Evolutionary conservation across 208 protist species (phyloP), one percentile per base, ranked within the genome.

Genomic region (Trypanosoma conorhini): DNA sequence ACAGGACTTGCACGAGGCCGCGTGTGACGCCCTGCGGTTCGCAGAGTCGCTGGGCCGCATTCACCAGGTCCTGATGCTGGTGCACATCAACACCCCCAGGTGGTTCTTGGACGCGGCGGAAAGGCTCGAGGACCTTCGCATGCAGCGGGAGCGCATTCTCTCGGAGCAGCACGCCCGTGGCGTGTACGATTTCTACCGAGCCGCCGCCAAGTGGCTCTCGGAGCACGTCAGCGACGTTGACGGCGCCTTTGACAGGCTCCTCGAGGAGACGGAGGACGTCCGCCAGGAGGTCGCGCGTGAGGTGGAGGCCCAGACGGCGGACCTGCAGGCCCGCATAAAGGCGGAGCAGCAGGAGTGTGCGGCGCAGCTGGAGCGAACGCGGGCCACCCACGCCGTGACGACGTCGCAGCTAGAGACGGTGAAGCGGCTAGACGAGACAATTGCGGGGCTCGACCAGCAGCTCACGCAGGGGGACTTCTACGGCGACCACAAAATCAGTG

Each of bases 51-150:
- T 96, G 52, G 64, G 70, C 40, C 81, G 80, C 22, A 91, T 96
- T 70, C 86, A 93, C 46, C 90, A 96, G 61, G 83, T 92, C 26
- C 83, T 93, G 22, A 89, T 88, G 76, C 79, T 93, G 17, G 83
- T 85, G 40, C 90, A 96, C 78, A 89, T 92, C 70, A 77, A 86
- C 40, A 79, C 86, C 17, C 90, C 90, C 1, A 81, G 82, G 0
- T 96, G 90, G 90, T 76, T 96, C 24, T 82, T 91, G 44, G 90
- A 96, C 33, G 80, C 88, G 40, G 87, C 81, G 12, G 79, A 86
- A 33, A 71, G 62, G 52, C 60, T 96, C 0, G 84, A 92, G 75
- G 70, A 79, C 52, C 79, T 96, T 60, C 76, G 83, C 21, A 50
- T 70, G 66, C 72, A 82, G 40, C 82, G 83, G 5, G 80, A 91